Conservation (phyloP, 768 basidiomycete genomes). For the Russula lepida region DNA sequence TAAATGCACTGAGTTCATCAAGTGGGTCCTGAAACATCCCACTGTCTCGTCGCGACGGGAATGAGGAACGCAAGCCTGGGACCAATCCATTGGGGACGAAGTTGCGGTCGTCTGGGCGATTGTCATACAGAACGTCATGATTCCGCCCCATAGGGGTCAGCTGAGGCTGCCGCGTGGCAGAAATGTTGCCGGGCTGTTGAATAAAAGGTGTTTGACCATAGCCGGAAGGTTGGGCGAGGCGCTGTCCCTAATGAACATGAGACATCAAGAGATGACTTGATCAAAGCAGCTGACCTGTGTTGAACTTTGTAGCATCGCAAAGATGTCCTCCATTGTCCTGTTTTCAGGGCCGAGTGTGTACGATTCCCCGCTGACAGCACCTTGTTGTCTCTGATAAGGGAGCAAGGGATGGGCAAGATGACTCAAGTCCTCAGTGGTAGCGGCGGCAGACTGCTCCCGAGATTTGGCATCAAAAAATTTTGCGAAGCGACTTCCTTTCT, state of each 20-base stretch:
- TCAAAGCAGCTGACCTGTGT: slow-evolving; percentile 46
- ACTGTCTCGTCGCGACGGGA: slow-evolving; percentile 51
- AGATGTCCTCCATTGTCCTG: slow-evolving; percentile 69
- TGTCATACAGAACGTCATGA: slow-evolving; percentile 64
- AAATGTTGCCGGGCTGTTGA: slow-evolving; percentile 28
- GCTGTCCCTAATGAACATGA: slow-evolving; percentile 16
- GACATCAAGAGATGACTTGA: not conserved
- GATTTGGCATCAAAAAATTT: slow-evolving; percentile 79
- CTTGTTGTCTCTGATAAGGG: slow-evolving; percentile 36
- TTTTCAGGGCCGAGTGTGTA: slow-evolving; percentile 38
- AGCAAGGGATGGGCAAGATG: slow-evolving; percentile 38
- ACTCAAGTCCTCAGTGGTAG: slow-evolving; percentile 32
- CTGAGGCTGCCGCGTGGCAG: slow-evolving; percentile 27
- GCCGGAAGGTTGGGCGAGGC: slow-evolving; percentile 21
- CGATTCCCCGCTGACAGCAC: slow-evolving; percentile 32
- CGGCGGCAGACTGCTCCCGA: slow-evolving; percentile 34
- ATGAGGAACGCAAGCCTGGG: slow-evolving; percentile 65
- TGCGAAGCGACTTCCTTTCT: slow-evolving; percentile 76
- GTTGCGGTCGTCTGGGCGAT: slow-evolving; percentile 62
- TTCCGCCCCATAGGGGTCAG: slow-evolving; percentile 38
- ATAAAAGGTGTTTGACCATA: slow-evolving; percentile 24
- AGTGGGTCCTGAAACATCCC: slow-evolving; percentile 48
- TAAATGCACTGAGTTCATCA: slow-evolving; percentile 57
- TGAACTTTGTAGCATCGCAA: slow-evolving; percentile 72
- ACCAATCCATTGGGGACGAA: slow-evolving; percentile 84